Evolutionary conservation across 768 basidiomycete genomes (phyloP), one percentile per base, ranked within the genome.

Genomic region (Lactarius evosmus): DNA sequence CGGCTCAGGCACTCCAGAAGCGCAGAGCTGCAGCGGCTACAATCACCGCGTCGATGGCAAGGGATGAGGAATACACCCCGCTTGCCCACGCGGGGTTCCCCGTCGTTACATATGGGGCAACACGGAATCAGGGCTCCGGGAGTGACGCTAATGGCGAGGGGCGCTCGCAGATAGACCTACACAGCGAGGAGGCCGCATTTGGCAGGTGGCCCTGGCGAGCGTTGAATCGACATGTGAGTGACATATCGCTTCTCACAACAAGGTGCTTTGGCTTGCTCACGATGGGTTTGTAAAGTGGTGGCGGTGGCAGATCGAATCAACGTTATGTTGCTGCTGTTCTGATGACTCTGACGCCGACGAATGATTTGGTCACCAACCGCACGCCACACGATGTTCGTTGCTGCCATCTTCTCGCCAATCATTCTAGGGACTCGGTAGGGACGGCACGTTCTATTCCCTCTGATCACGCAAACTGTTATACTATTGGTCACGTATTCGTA

Each of bases 241-340:
- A 40, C 46, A 19, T 7, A 34, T 40, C 16, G 36, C 58, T 56
- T 33, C 22, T 40, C 40, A 2, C 25, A 58, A 58, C 58, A 54
- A 40, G 4, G 7, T 30, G 34, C n/a, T 51, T 38, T 58, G 50
- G 50, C 4, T 49, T 49, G 46, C 57, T 66, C 22, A 56, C 33
- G 33, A 30, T 44, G 40, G 14, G 22, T 40, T 4, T 3, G 19
- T 34, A 17, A 67, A 92, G 91, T 92, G 91, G 90, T 93, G 91
- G 91, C 85, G 86, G 86, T 88, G 87, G 88, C 83, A 84, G 59
- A 57, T 88, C 1, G 83, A 88, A 68, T 83, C 85, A 5, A 71
- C 88, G 22, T 57, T 88, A 11, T 85, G 84, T 69, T 91, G 87
- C 73, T 79, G 80, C 57, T 87, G 84, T 70, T 70, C 72, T 9